These are phyloP conservation scores for Fusarium succisae DNA, from an alignment of 2,329 filamentous ascomycete genomes.

Conservation along the genomic window DNA sequence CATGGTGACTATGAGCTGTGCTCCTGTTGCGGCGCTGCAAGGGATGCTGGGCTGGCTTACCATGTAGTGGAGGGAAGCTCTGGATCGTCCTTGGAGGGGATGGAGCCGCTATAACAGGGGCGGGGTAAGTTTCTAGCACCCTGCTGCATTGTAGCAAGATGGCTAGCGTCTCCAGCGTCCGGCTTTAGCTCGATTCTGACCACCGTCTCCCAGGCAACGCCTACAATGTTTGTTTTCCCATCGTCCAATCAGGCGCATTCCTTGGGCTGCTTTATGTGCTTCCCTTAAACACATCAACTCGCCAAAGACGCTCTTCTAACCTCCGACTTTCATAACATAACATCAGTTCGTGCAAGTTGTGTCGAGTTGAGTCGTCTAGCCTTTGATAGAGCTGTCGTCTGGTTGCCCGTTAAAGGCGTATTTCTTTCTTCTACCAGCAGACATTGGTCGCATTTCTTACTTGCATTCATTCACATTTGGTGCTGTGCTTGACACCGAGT, in stretches of 20 bases:
- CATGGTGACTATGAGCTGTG: slow-evolving; percentile 44
- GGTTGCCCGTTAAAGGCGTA: slow-evolving; percentile 32
- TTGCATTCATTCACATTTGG: slow-evolving; percentile 37
- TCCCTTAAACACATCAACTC: slow-evolving; percentile 48
- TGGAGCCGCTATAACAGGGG: slow-evolving; percentile 35
- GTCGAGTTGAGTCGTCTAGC: slow-evolving; percentile 27
- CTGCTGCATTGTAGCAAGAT: slow-evolving; percentile 42
- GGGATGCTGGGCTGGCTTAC: slow-evolving; percentile 7
- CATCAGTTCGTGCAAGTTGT: slow-evolving; percentile 40
- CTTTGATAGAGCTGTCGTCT: slow-evolving; percentile 39
- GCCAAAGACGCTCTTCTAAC: slow-evolving; percentile 37
- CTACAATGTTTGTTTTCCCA: slow-evolving; percentile 46
- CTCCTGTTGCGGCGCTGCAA: slow-evolving; percentile 30
- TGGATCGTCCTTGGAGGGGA: slow-evolving; percentile 31
- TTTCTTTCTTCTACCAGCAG: slow-evolving; percentile 39
- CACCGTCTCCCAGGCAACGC: slow-evolving; percentile 43
- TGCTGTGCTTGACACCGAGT: slow-evolving; percentile 24
- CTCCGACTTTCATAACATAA: slow-evolving; percentile 38
- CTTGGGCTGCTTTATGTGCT: slow-evolving; percentile 31
- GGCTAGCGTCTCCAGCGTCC: slow-evolving; percentile 41
- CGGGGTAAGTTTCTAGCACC: slow-evolving; percentile 37
- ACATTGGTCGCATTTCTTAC: slow-evolving; percentile 38
- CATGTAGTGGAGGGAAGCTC: slow-evolving; percentile 22
- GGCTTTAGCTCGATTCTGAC: slow-evolving; percentile 22
- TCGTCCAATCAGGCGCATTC: slow-evolving; percentile 42